Evolutionary conservation across 2,329 filamentous ascomycete genomes (phyloP), one percentile per base, ranked within the genome.

Genomic region (Apiospora malaysiana): DNA sequence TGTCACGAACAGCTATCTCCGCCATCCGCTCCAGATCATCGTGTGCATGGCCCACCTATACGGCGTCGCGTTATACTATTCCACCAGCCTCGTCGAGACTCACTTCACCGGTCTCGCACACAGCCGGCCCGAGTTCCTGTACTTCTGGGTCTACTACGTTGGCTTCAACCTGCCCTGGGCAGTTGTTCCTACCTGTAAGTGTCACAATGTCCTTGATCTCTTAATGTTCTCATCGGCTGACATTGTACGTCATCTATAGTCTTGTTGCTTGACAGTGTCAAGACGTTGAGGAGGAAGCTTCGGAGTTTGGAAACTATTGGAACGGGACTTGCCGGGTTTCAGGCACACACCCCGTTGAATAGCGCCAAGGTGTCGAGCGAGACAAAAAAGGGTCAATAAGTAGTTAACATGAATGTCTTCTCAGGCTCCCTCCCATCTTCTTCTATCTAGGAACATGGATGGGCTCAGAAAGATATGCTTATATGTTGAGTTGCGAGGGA

Each of bases 121-220:
- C 75, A 89, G 86, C 74, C 84, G 90, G 32, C 89, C 89, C 1
- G 90, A 91, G 79, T 80, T 83, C 27, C 77, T 88, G 42, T 92
- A 92, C 75, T 90, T 87, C 75, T 91, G 89, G 89, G 81, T 88
- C 23, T 92, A 91, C 75, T 91, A 89, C 72, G 81, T 88, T 6
- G 86, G 86, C 2, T 86, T 90, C 78, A 92, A 92, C 75, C 77
- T 85, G 21, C 88, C 89, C 0, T 92, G 90, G 90, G 85, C 83
- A 0, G 74, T 90, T 0, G 83, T 91, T 32, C 90, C 90, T 7
- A 75, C 82, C 2, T 76, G 88, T 90, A 75, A 81, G 87, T 85
- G 32, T 65, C 68, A 21, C 42, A 18, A 3, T 2, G 42, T 16
- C 42, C 4, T 14, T 45, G 42, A 3, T 45, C 10, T 45, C 42